phyloP scores from a whole-genome alignment of 1,284 basidiomycete genomes.

The Cryptococcus jaspeensis region DNA sequence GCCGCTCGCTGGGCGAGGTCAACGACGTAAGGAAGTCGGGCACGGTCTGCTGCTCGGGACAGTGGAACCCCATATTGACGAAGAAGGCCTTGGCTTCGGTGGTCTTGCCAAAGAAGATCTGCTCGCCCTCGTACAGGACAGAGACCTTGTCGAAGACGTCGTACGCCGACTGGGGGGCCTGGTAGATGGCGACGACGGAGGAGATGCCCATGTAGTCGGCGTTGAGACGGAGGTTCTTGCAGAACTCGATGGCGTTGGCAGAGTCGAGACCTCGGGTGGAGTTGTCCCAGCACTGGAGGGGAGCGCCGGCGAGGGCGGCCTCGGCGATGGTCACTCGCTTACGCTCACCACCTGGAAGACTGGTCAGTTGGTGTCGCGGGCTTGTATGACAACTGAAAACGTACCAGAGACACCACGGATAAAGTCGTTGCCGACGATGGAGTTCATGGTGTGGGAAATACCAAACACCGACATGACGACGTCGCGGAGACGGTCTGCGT shows the following conservation, averaged over 20 bases:
- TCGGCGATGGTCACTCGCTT: constrained; percentile 59
- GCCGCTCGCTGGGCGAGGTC: constrained; percentile 62
- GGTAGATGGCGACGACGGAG: constrained; percentile 53
- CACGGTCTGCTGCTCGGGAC: constrained; percentile 50
- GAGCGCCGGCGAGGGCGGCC: constrained; percentile 45
- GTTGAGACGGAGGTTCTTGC: constrained; percentile 55
- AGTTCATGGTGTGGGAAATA: constrained; percentile 56
- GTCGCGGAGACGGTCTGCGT: constrained; percentile 52
- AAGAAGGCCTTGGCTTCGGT: constrained; percentile 74
- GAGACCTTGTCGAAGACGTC: constrained; percentile 67
- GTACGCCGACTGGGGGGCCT: constrained; percentile 55
- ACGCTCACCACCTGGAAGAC: constrained; percentile 29
- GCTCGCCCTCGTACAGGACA: constrained; percentile 75
- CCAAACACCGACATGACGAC: constrained; percentile 56
- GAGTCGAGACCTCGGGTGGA: constrained; percentile 59
- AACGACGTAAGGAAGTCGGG: constrained; percentile 62
- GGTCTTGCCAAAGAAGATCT: constrained; percentile 77
- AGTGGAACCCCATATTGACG: constrained; percentile 70
- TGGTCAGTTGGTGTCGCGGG: neutral
- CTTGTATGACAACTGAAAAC: constrained; percentile 36
- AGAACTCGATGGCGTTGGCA: constrained; percentile 58
- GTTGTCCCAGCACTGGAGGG: constrained; percentile 55
- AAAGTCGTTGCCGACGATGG: constrained; percentile 52
- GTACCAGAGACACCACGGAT: constrained; percentile 58
- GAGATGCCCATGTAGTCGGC: constrained; percentile 53